Evolutionary conservation across 2,329 filamentous ascomycete genomes (phyloP), one percentile per base, ranked within the genome.

Genomic region (Seiridium unicorne): DNA sequence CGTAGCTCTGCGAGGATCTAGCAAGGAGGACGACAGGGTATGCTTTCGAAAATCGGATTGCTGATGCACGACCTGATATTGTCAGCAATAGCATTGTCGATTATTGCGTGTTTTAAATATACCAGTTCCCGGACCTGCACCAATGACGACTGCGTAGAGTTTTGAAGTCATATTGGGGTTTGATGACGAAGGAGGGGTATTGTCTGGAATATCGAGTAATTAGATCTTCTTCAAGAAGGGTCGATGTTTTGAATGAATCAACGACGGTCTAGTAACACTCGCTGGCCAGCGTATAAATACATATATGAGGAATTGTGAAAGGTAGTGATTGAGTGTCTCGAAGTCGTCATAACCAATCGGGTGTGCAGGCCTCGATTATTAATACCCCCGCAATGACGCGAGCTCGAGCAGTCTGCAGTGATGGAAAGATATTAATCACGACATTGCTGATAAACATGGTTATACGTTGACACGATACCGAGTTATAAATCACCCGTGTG

Each of bases 1-100:
- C 79, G 74, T 88, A 91, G 72, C 81, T 91, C 44, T 85, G 80
- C 0, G 87, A 80, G 13, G 80, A 86, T 55, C 91, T 87, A 8
- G 91, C 86, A 8, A 94, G 84, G 1, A 93, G 79, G 1, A 90
- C 88, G 1, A 94, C 88, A 0, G 89, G 85, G 69, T 94, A 95
- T 5, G 81, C 69, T 62, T 85, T 75, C 18, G 85, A 81, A 71
- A 89, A 89, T 59, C 80, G 81, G 48, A 83, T 75, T 9, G 86
- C 87, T 4, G 79, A 72, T 1, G 81, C 74, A 11, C 77, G 72
- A 63, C 81, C 80, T 80, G 40, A 26, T 26, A 26, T 26, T 26
- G 18, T 26, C 18, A 26, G 18, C 18, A 26, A 26, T 26, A 26
- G 18, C 18, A 2, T 26, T 26, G 18, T 26, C 18, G 18, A 26